A percentile compares a stretch with the other conserved stretches of the same genome.
These are phyloP conservation scores for Gnetum montanum DNA, from an alignment of 75 land plant species.

Conservation along the genomic window DNA sequence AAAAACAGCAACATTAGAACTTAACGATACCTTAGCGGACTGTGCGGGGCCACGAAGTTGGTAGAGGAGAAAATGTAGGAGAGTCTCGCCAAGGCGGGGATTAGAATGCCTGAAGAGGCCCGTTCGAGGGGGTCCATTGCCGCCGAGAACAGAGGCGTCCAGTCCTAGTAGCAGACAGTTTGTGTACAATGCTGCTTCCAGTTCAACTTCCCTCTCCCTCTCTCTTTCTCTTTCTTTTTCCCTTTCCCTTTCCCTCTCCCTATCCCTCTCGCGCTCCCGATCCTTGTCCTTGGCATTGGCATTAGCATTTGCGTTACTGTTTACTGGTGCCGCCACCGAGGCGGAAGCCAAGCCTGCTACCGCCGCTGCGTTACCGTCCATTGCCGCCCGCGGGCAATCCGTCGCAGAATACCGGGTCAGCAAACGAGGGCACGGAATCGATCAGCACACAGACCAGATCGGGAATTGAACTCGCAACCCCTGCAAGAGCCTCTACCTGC, in stretches of 20 bases:
- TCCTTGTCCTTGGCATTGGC: too few species aligned
- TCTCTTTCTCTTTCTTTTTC: constrained; percentile 76
- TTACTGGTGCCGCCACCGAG: too few species aligned
- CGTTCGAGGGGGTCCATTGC: constrained; percentile 42
- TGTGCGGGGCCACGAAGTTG: constrained; percentile 79
- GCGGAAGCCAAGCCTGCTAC: too few species aligned
- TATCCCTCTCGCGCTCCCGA: constrained; percentile 28
- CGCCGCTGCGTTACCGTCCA: too few species aligned
- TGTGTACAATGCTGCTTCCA: constrained; percentile 90
- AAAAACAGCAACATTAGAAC: neutral
- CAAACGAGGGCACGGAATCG: too few species aligned
- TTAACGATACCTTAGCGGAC: constrained; percentile 56
- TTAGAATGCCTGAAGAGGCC: constrained; percentile 95
- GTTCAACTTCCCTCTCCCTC: constrained; percentile 84
- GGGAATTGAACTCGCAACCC: too few species aligned
- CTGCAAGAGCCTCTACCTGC: too few species aligned
- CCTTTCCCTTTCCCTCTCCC: constrained; percentile 17
- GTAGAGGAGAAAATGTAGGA: constrained; percentile 88
- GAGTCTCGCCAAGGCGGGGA: constrained; percentile 87
- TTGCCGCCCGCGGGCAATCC: too few species aligned
- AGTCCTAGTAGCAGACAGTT: constrained; percentile 88
- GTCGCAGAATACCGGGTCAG: too few species aligned
- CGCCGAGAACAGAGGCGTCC: constrained; percentile 65
- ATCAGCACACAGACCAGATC: too few species aligned
- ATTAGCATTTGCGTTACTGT: too few species aligned